phyloP scores from a whole-genome alignment of 345 rosid species.

The Pseudoturritis turrita region DNA sequence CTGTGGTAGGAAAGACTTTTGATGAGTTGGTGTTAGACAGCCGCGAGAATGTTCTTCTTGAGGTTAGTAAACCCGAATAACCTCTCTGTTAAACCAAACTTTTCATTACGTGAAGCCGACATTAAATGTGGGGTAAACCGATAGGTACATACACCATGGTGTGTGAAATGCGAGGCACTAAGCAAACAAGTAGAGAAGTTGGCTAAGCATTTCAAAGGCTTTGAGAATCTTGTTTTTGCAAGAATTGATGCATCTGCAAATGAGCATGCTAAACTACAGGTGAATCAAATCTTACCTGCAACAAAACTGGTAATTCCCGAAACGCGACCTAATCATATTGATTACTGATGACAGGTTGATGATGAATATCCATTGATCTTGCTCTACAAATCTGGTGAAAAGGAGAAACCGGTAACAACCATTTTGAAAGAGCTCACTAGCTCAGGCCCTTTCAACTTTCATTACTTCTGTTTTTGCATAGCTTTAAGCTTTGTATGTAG shows the following conservation, averaged over 20 bases:
- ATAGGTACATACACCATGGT: conserved; percentile 88
- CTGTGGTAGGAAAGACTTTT: conserved; percentile 78
- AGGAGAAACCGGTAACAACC: conserved; percentile 55
- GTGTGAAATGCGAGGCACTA: conserved; percentile 59
- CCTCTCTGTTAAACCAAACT: neutral
- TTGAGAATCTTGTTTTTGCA: conserved; percentile 54
- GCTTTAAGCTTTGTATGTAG: conserved; percentile 12
- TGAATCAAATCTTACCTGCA: conserved; percentile 11
- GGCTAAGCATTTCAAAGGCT: conserved; percentile 84
- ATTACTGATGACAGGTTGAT: conserved; percentile 36
- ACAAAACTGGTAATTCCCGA: neutral
- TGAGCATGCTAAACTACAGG: conserved; percentile 81
- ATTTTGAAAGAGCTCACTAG: neutral
- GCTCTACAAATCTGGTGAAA: conserved; percentile 55
- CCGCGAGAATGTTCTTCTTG: conserved; percentile 66
- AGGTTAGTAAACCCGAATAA: conserved; percentile 42
- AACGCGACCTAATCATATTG: neutral
- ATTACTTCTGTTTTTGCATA: conserved; percentile 48
- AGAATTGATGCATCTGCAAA: conserved; percentile 85
- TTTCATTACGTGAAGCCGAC: neutral
- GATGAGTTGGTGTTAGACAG: conserved; percentile 68
- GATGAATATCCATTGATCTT: conserved; percentile 63
- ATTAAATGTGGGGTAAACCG: neutral
- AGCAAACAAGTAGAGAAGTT: conserved; percentile 75
- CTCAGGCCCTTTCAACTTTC: neutral